These are phyloP conservation scores for Microbotryum lychnidis-dioicae DNA, from an alignment of 1,284 basidiomycete species.

Conservation along the genomic window DNA sequence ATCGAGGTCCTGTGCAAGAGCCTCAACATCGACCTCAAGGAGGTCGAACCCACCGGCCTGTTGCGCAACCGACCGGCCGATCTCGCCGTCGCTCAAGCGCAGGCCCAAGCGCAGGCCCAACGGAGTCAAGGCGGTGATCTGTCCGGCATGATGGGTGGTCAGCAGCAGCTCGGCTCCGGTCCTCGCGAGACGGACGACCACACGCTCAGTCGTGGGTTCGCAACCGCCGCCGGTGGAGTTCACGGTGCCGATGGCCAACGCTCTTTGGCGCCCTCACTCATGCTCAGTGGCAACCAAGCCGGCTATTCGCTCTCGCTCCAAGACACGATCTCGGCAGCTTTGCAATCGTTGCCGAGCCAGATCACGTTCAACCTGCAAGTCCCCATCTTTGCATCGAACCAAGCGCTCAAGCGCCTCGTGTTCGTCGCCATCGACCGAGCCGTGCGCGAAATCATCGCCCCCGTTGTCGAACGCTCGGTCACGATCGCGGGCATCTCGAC, in stretches of 20 bases:
- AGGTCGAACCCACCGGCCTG: constrained; percentile 74
- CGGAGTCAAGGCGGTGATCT: not conserved
- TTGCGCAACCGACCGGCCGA: constrained; percentile 55
- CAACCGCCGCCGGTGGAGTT: constrained; percentile 9
- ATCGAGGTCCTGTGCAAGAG: constrained; percentile 95
- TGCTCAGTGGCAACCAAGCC: constrained; percentile 31
- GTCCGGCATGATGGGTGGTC: constrained; percentile 26
- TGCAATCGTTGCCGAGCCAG: constrained; percentile 61
- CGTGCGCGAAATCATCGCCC: constrained; percentile 94
- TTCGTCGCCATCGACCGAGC: constrained; percentile 88
- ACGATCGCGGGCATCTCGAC: constrained; percentile 98
- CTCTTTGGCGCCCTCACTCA: constrained; percentile 14
- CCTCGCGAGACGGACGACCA: constrained; percentile 45
- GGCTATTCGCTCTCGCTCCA: constrained; percentile 35
- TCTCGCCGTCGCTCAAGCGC: constrained; percentile 38
- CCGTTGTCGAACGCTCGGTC: constrained; percentile 97
- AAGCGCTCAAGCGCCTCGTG: constrained; percentile 81
- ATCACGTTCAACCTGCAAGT: constrained; percentile 64
- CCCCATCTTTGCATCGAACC: constrained; percentile 61
- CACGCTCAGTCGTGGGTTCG: constrained; percentile 5
- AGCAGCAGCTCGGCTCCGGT: constrained; percentile 63
- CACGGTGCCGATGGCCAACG: constrained; percentile 19
- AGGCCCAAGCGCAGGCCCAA: not conserved
- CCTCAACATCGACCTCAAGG: constrained; percentile 77
- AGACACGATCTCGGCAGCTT: constrained; percentile 56